Percentiles rank a stretch among this genome's conserved stretches.
These are phyloP conservation scores for Orbilia javanica DNA, from an alignment of 2,329 filamentous ascomycete species.

Conservation along the genomic window DNA sequence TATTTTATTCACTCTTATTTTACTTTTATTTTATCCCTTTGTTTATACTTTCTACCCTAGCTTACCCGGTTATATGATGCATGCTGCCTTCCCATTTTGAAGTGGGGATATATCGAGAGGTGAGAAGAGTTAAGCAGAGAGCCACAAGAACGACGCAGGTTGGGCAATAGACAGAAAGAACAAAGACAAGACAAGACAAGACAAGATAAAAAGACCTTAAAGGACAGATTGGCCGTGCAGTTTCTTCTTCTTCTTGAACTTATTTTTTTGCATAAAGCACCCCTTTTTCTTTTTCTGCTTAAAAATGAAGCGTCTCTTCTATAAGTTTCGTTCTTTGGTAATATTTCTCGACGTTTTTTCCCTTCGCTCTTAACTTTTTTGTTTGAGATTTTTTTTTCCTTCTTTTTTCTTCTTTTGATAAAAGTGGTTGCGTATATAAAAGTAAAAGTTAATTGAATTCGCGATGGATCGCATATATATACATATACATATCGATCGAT, in stretches of 20 bases:
- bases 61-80: too few species aligned
- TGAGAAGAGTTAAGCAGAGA: constrained; percentile 6
- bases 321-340: too few species aligned
- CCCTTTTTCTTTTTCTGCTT: constrained; percentile 35
- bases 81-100: not conserved
- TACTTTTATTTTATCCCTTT: constrained; percentile 46
- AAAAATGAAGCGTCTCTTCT: not conserved
- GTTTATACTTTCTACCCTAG: constrained; percentile 10
- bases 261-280: not conserved
- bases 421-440: constrained; percentile 17
- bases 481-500: too few species aligned
- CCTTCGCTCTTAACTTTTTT: not conserved
- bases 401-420: constrained; percentile 33
- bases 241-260: constrained; percentile 25
- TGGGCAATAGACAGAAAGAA: constrained; percentile 47
- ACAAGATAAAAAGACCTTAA: too few species aligned
- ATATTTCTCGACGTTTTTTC: not conserved
- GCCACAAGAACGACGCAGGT: constrained; percentile 38
- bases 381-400: not conserved
- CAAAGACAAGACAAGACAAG: too few species aligned
- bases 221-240: constrained; percentile 12
- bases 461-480: constrained; percentile 43
- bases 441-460: constrained; percentile 1
- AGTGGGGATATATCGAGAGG: not conserved
- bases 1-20: constrained; percentile 18